Percentiles rank a stretch among this genome's conserved stretches.
phyloP scores from a whole-genome alignment of 805 yeast genomes.

The Kodamaea nitidulidarum region DNA sequence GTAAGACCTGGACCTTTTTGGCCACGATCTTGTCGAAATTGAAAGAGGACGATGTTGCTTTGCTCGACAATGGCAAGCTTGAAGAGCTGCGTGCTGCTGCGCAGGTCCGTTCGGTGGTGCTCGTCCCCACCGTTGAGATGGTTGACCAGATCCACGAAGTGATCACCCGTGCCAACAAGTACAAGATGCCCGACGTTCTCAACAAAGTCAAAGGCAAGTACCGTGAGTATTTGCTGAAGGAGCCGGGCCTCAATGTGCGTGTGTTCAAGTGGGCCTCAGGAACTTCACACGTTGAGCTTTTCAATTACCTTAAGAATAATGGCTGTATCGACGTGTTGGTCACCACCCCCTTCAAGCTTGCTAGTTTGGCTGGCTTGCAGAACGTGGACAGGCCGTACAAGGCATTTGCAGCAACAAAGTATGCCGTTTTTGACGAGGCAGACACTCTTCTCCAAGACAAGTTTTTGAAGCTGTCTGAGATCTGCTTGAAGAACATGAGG shows the following conservation, averaged over 20 bases:
- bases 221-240: conserved; percentile 19
- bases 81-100: conserved; percentile 24
- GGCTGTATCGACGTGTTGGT: conserved; percentile 71
- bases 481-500: conserved; percentile 47
- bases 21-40: conserved; percentile 70
- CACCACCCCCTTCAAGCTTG: conserved; percentile 81
- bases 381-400: conserved; percentile 32
- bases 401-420: conserved; percentile 44
- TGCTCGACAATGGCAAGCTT: conserved; percentile 21
- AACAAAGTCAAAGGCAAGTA: conserved; percentile 19
- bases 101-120: conserved; percentile 61
- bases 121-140: conserved; percentile 87
- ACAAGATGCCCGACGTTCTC: conserved; percentile 19
- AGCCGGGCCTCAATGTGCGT: conserved; percentile 39
- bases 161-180: conserved; percentile 27
- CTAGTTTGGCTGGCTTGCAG: conserved; percentile 30
- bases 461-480: conserved; percentile 63
- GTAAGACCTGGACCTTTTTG: conserved; percentile 90
- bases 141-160: conserved; percentile 70
- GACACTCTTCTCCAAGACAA: conserved; percentile 86
- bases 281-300: conserved; percentile 50
- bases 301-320: conserved; percentile 37
- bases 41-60: conserved; percentile 48
- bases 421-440: conserved; percentile 85
- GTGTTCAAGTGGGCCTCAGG: conserved; percentile 61